phyloP scores from a whole-genome alignment of 306 rosid genomes.

The Rubus idaeus region DNA sequence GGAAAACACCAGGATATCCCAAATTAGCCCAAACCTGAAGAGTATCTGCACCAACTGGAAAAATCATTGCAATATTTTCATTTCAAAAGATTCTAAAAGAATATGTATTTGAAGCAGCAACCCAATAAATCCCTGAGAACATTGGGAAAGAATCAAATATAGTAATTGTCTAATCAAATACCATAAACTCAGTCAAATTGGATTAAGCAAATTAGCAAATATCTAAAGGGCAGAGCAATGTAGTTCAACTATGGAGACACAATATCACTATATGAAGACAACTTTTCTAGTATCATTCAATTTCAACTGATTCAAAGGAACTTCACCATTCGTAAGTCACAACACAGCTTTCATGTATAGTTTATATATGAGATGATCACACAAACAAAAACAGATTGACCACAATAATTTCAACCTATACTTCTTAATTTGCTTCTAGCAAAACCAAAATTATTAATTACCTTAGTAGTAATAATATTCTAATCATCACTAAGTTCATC shows the following conservation, averaged over 20 bases:
- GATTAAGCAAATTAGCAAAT: not conserved
- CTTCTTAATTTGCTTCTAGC: not conserved
- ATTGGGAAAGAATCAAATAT: not conserved
- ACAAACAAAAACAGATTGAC: not conserved
- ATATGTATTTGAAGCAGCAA: not conserved
- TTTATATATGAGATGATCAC: not conserved
- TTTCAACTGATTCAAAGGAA: not conserved
- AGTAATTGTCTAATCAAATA: no score
- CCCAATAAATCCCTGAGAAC: not conserved
- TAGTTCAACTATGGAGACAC: not conserved
- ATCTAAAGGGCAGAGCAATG: not conserved
- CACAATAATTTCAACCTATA: not conserved
- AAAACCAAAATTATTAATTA: not conserved
- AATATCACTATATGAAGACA: not conserved
- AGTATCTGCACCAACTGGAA: not conserved
- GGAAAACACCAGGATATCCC: not conserved
- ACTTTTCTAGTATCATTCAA: not conserved
- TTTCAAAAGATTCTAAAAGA: not conserved
- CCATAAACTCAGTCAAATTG: not conserved
- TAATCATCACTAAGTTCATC: conserved; percentile 64
- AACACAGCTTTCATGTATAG: not conserved
- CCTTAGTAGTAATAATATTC: conserved; percentile 3
- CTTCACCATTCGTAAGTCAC: not conserved
- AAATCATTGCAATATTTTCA: not conserved
- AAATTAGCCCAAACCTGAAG: not conserved